phyloP scores from a whole-genome alignment of 768 basidiomycete species.

The Tylopilus balloui region DNA sequence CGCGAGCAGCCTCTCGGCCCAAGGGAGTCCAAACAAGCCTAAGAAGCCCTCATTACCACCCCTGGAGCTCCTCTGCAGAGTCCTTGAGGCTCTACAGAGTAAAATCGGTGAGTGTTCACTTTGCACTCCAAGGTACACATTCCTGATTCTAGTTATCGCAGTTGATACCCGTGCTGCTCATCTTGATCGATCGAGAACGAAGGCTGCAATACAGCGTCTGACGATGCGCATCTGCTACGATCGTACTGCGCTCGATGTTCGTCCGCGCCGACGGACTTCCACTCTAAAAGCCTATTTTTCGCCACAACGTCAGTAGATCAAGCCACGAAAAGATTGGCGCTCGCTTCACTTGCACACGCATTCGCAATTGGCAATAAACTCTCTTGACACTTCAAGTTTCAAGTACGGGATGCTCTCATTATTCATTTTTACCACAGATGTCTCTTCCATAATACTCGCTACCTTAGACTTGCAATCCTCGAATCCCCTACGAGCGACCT shows the following conservation, averaged over 20 bases:
- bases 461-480: not conserved
- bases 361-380: not conserved
- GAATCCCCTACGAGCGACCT: not conserved
- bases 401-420: not conserved
- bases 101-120: conserved; percentile 50
- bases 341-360: not conserved
- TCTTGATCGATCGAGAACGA: conserved; percentile 71
- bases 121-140: not conserved
- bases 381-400: not conserved
- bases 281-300: conserved; percentile 31
- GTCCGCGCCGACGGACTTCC: conserved; percentile 17
- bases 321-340: not conserved
- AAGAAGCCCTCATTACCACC: conserved; percentile 35
- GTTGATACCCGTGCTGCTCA: conserved; percentile 72
- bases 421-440: not conserved
- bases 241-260: conserved; percentile 34
- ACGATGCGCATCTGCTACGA: conserved; percentile 63
- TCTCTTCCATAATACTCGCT: conserved; percentile 1
- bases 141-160: conserved; percentile 21
- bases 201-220: conserved; percentile 62
- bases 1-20: conserved; percentile 7
- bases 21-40: conserved; percentile 25
- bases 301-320: conserved; percentile 18
- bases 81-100: conserved; percentile 51
- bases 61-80: conserved; percentile 45